Base-by-base conservation (phyloP, 176 grass and related monocot genomes). In the Rhynchospora tenuis region DNA sequence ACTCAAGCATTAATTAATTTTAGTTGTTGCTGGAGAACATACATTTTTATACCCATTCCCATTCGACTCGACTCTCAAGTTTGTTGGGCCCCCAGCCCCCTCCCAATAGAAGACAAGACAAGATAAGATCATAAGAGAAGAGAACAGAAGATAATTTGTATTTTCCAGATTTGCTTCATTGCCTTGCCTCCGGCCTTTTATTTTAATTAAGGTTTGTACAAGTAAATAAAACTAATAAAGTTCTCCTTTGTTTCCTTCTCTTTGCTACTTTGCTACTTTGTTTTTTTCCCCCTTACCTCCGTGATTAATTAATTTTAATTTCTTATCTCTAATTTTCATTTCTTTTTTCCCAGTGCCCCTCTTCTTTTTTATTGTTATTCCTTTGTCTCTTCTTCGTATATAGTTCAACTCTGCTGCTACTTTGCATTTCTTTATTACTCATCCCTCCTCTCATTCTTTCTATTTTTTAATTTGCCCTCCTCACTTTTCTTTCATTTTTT, bases 241-340 rank as follows among this genome's bases (percentile, higher is more conserved):
- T 43, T 50, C 44, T 82, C 26, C 28, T 61, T 64, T 82, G 33
- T 80, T 62, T 62, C 12, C 60, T 82, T 81, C 33, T 46, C 11
- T 81, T 65, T 33, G 58, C 58, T 80, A 56, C 29, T 80, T 80
- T 6, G 5, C 33, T 64, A 33, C 56, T 26, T 82, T 7, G 62
- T 20, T 81, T 19, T 23, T 16, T 29, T 15, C 6, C 33, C 6
- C n/a, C 23, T 55, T 45, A 6, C 7, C 20, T 60, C 14, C 26
- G 1, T 31, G 5, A 70, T 31, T 70, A 31, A 16, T 69, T 7
- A 19, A 7, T 69, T 69, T 43, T 42, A 16, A 7, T 60, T 62
- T 62, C 59, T 26, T 33, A 10, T 16, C 27, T 80, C 9, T 38
- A 80, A 45, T 62, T 61, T 52, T 7, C 13, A 46, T 20, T 22